Evolutionary conservation across 495 filamentous ascomycete genomes (phyloP).

Genomic region (Podospora anserina): DNA sequence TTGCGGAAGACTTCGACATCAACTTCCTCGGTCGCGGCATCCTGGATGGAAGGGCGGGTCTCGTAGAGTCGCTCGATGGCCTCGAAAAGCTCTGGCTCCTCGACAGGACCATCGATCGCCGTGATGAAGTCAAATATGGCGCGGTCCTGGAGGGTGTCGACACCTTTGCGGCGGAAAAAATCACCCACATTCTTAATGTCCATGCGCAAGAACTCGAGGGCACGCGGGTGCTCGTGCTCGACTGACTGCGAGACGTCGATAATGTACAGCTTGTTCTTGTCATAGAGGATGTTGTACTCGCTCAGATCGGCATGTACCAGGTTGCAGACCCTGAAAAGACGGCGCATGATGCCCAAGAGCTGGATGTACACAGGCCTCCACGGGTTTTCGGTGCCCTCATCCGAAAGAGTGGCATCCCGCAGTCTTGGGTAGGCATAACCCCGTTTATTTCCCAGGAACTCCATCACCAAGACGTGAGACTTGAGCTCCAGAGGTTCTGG

Average conservation of each 20-base stretch:
- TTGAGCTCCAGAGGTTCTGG: slow-evolving; percentile 86
- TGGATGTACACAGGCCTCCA: slow-evolving; percentile 80
- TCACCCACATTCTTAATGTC: slow-evolving; percentile 94
- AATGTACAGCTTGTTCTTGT: slow-evolving; percentile 77
- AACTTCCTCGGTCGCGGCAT: slow-evolving; percentile 55
- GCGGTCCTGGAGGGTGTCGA: slow-evolving; percentile 71
- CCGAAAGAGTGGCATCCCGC: slow-evolving; percentile 46
- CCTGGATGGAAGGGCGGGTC: slow-evolving; percentile 41
- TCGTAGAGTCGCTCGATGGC: slow-evolving; percentile 49
- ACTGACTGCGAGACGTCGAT: slow-evolving; percentile 98
- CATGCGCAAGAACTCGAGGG: slow-evolving; percentile 90
- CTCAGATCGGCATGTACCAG: slow-evolving; percentile 95
- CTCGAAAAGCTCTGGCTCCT: slow-evolving; percentile 45
- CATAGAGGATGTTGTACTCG: slow-evolving; percentile 95
- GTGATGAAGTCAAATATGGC: slow-evolving; percentile 78
- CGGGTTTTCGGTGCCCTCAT: slow-evolving; percentile 62
- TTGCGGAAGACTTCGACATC: slow-evolving; percentile 91
- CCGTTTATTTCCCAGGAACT: slow-evolving; percentile 81
- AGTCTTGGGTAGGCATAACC: slow-evolving; percentile 83
- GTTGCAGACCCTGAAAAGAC: slow-evolving; percentile 82
- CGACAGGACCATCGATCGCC: slow-evolving; percentile 47
- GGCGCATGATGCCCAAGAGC: slow-evolving; percentile 81
- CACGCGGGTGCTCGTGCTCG: slow-evolving; percentile 90
- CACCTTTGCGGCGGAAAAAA: slow-evolving; percentile 82
- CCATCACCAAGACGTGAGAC: slow-evolving; percentile 89